Conservation (phyloP, 2,329 filamentous ascomycete species). For the Fusarium lateritium region DNA sequence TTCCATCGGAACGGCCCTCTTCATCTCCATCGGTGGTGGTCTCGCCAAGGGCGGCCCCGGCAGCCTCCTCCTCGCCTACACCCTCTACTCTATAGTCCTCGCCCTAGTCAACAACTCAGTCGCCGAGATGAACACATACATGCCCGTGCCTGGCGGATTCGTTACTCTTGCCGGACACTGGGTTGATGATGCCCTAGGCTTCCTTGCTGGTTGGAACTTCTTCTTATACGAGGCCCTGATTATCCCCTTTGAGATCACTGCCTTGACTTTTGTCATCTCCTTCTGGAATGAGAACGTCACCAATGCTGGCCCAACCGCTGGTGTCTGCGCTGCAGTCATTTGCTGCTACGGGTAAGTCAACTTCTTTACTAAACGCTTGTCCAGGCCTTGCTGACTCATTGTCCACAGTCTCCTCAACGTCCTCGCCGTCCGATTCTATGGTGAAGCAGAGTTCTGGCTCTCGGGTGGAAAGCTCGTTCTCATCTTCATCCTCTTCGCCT, state of each 20-base stretch:
- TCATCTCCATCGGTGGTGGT: conserved; percentile 43
- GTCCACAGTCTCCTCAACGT: conserved; percentile 54
- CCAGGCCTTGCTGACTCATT: conserved; percentile 1
- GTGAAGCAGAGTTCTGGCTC: conserved; percentile 63
- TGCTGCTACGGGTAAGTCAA: conserved; percentile 55
- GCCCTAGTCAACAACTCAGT: conserved; percentile 40
- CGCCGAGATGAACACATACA: conserved; percentile 42
- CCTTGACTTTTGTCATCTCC: conserved; percentile 63
- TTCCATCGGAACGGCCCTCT: conserved; percentile 41
- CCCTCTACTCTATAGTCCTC: conserved; percentile 32
- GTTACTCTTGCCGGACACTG: conserved; percentile 38
- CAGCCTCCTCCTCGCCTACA: conserved; percentile 33
- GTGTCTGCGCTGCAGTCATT: conserved; percentile 61
- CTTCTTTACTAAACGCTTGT: too few species aligned
- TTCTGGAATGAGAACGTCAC: conserved; percentile 63
- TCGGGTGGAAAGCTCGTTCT: conserved; percentile 60
- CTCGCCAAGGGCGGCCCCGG: conserved; percentile 38
- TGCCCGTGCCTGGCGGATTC: conserved; percentile 39
- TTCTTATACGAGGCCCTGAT: conserved; percentile 61
- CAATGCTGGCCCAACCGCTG: conserved; percentile 56
- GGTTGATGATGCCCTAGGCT: conserved; percentile 38
- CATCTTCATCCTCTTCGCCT: conserved; percentile 65
- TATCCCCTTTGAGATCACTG: conserved; percentile 67
- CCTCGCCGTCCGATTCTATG: conserved; percentile 60
- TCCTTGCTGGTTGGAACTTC: conserved; percentile 41